These are phyloP conservation scores for Trichoderma atrobrunneum DNA, from an alignment of 2,329 filamentous ascomycete genomes.

Conservation along the genomic window DNA sequence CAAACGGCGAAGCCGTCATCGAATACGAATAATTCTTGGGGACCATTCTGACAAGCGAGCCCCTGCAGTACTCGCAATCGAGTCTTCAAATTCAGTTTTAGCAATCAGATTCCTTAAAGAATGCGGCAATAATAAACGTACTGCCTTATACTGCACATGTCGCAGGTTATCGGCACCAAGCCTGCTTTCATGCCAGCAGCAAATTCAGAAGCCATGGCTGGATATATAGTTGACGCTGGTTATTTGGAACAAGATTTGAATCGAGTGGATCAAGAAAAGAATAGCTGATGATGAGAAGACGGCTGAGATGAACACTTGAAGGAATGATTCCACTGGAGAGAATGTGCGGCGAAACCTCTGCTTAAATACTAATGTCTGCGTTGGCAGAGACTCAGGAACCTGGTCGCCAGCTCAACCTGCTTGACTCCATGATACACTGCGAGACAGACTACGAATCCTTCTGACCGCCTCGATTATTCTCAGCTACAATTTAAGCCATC, in stretches of 20 bases:
- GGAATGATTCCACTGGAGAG: neutral
- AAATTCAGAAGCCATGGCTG: conserved; percentile 16
- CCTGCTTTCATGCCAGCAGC: conserved; percentile 20
- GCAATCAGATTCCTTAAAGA: neutral
- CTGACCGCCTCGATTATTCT: conserved; percentile 16
- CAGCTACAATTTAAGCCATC: neutral
- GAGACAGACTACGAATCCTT: neutral
- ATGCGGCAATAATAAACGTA: conserved; percentile 5
- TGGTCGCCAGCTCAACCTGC: neutral
- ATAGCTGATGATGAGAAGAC: neutral
- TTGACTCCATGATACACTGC: neutral
- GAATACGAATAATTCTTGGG: conserved; percentile 15
- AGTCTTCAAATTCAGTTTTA: neutral
- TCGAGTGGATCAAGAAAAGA: neutral
- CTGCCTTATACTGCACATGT: conserved; percentile 24
- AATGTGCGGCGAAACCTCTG: neutral
- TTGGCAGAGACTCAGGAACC: too few species aligned
- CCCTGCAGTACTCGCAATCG: conserved; percentile 20
- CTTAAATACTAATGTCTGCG: neutral
- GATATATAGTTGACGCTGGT: neutral
- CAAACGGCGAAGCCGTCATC: neutral
- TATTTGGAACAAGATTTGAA: neutral
- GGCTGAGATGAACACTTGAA: neutral
- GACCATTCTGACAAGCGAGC: conserved; percentile 22
- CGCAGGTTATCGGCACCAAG: conserved; percentile 20